Percentiles rank a stretch among this genome's conserved stretches.
Conservation (phyloP, 1,284 basidiomycete species). For the Pseudozyma sp. region DNA sequence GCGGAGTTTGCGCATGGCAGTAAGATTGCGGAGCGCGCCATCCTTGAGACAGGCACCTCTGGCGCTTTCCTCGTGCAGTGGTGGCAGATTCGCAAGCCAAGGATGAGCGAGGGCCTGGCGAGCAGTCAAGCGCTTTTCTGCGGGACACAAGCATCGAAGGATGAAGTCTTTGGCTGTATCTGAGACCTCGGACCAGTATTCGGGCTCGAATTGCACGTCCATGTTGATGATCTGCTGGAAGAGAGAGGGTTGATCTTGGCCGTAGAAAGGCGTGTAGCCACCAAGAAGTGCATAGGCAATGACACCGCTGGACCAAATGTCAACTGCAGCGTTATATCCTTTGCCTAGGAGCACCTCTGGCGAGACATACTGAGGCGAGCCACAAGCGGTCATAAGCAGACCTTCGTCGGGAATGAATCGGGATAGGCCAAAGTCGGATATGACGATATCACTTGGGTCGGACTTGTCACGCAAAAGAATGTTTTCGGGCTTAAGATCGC, state of each 20-base stretch:
- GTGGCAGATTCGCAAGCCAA: constrained; percentile 61
- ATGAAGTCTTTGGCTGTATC: constrained; percentile 67
- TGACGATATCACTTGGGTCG: constrained; percentile 61
- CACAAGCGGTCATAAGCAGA: constrained; percentile 66
- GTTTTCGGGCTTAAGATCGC: constrained; percentile 68
- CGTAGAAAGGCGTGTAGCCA: constrained; percentile 69
- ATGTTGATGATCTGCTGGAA: constrained; percentile 66
- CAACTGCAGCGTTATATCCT: constrained; percentile 64
- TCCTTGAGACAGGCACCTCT: constrained; percentile 62
- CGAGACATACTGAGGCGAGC: constrained; percentile 67
- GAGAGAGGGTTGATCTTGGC: constrained; percentile 59
- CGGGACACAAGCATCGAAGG: constrained; percentile 60
- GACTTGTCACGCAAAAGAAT: constrained; percentile 61
- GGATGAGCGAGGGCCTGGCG: constrained; percentile 64
- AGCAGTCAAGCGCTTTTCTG: constrained; percentile 62
- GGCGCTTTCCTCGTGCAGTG: constrained; percentile 51
- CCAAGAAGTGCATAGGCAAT: constrained; percentile 67
- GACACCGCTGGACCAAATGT: constrained; percentile 67
- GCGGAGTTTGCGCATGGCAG: constrained; percentile 57
- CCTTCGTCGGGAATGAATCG: constrained; percentile 64
- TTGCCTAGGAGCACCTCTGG: constrained; percentile 67
- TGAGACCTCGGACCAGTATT: constrained; percentile 65
- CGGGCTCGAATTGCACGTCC: constrained; percentile 62
- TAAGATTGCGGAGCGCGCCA: constrained; percentile 49
- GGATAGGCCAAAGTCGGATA: constrained; percentile 68